Conservation (phyloP, 2,329 filamentous ascomycete genomes). For the Cladobotryum mycophilum region DNA sequence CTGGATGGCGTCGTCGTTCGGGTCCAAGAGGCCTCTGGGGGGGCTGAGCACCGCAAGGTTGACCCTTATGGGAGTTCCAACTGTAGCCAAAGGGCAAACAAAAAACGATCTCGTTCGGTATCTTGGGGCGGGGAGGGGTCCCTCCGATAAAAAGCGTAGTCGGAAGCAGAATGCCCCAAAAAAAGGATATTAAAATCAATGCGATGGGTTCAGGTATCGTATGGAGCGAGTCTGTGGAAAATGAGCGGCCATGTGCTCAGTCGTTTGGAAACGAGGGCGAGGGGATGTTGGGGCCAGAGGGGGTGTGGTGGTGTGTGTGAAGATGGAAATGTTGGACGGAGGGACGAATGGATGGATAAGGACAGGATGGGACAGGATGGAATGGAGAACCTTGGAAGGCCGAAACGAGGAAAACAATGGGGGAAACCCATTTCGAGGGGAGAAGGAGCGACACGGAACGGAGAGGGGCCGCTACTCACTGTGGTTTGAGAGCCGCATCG, state of each 20-base stretch:
- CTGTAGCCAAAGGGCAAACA: no score
- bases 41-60: no score
- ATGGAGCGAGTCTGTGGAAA: not conserved
- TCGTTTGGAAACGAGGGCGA: not conserved
- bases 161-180: no score
- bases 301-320: no score
- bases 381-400: not conserved
- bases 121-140: no score
- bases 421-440: not conserved
- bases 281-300: not conserved
- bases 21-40: no score
- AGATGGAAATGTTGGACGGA: not conserved
- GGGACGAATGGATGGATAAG: not conserved
- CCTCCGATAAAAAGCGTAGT: no score
- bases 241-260: not conserved
- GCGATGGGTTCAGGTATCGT: not conserved
- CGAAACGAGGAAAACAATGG: not conserved
- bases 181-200: not conserved
- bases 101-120: no score
- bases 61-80: no score
- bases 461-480: not conserved
- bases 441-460: not conserved
- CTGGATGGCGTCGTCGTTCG: no score
- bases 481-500: slow-evolving; percentile 6
- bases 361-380: not conserved